Conservation (phyloP, 2,329 filamentous ascomycete species). For the Diaporthe velutina region DNA sequence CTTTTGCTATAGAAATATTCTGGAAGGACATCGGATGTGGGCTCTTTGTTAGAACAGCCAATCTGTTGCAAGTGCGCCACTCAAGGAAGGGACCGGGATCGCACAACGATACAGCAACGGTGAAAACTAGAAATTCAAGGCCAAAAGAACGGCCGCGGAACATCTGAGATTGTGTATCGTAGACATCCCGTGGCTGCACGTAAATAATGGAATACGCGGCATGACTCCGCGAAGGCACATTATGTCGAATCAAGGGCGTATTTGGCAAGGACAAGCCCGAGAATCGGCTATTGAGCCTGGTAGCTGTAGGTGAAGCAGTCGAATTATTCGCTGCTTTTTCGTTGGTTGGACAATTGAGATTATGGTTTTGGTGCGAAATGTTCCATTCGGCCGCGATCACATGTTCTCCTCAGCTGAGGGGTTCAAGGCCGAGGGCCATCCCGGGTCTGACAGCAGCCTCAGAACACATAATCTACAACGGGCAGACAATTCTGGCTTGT, state of each 20-base stretch:
- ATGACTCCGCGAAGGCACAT: not conserved
- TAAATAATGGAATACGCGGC: too few species aligned
- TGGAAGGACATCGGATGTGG: not conserved
- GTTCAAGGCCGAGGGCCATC: not conserved
- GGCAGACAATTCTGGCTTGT: not conserved
- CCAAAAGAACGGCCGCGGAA: too few species aligned
- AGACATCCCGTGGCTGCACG: not conserved
- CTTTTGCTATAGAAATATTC: not conserved
- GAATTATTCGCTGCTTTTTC: not conserved
- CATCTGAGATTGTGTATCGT: not conserved
- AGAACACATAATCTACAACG: too few species aligned
- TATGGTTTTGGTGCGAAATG: too few species aligned
- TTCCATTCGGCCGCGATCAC: not conserved
- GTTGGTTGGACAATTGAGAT: not conserved
- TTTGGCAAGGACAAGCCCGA: not conserved
- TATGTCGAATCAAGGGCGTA: not conserved
- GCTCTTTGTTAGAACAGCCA: not conserved
- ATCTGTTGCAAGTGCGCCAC: not conserved
- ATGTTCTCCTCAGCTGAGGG: conserved; percentile 11
- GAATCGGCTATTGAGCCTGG: not conserved
- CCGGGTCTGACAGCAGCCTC: too few species aligned
- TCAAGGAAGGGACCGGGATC: not conserved
- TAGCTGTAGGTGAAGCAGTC: not conserved
- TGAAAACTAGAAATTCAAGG: not conserved
- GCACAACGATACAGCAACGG: too few species aligned